Conservation (phyloP, 768 basidiomycete species). For the Leccinellum albellum region DNA sequence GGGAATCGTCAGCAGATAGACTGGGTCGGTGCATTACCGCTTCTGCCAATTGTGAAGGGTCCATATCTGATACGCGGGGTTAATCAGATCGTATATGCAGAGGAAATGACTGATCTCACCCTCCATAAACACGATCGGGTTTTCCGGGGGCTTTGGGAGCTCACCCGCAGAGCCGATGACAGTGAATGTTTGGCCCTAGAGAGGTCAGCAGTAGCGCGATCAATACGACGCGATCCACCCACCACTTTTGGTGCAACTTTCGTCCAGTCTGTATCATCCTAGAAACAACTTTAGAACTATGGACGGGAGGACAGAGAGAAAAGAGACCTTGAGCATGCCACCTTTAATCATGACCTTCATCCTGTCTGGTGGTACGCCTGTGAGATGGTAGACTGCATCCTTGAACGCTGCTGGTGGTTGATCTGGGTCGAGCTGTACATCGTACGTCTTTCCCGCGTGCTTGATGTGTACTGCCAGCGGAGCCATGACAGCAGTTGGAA, state of each 20-base stretch:
- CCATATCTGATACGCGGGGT: constrained; percentile 60
- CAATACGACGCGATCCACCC: constrained; percentile 20
- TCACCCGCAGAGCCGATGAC: constrained; percentile 93
- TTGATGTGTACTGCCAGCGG: constrained; percentile 79
- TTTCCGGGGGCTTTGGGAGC: constrained; percentile 81
- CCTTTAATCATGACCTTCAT: constrained; percentile 99
- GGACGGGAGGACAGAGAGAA: not conserved
- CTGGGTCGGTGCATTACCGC: constrained; percentile 47
- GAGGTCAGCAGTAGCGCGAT: not conserved
- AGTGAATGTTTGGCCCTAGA: constrained; percentile 83
- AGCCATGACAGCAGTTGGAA: constrained; percentile 45
- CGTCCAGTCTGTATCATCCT: constrained; percentile 87
- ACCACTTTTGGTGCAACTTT: constrained; percentile 83
- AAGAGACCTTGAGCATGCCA: constrained; percentile 75
- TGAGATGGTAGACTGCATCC: constrained; percentile 71
- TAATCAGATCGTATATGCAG: constrained; percentile 13
- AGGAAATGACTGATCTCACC: constrained; percentile 39
- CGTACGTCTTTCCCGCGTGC: constrained; percentile 79
- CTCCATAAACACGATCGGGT: constrained; percentile 81
- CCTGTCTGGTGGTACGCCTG: constrained; percentile 83
- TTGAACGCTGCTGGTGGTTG: constrained; percentile 74
- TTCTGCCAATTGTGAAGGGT: constrained; percentile 73
- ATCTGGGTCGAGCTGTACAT: constrained; percentile 70
- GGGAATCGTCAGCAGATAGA: not conserved
- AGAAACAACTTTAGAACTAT: not conserved